Conservation (phyloP, 805 yeast species). For the Lipomyces sp. region DNA sequence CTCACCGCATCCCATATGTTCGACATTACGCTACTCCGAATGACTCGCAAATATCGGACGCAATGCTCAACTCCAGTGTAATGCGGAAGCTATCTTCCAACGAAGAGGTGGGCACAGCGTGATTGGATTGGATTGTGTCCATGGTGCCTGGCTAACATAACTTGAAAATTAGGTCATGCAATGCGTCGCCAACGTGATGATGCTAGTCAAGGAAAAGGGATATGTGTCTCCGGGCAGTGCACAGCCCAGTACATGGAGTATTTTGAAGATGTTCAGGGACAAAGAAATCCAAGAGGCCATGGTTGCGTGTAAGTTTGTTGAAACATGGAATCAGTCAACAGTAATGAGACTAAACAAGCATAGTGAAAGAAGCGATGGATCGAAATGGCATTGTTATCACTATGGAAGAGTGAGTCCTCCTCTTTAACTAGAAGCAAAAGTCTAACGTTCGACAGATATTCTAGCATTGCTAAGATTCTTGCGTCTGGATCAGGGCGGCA, state of each 20-base stretch:
- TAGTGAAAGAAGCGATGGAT: slow-evolving; percentile 27
- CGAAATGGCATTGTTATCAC: slow-evolving; percentile 23
- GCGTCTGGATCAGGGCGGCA: background rate
- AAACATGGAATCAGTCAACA: background rate
- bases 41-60: slow-evolving; percentile 25
- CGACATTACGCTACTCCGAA: slow-evolving; percentile 22
- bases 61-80: slow-evolving; percentile 25
- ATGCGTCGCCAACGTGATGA: slow-evolving; percentile 22
- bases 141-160: background rate
- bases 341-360: background rate
- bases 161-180: slow-evolving; percentile 23
- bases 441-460: background rate
- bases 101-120: slow-evolving; percentile 21
- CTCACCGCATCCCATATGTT: background rate
- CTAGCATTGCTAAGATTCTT: slow-evolving; percentile 1
- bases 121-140: background rate
- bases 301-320: slow-evolving; percentile 16
- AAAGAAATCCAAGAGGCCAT: slow-evolving; percentile 30
- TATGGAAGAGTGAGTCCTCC: slow-evolving; percentile 20
- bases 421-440: background rate
- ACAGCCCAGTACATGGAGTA: slow-evolving; percentile 18
- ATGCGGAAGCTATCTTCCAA: slow-evolving; percentile 27
- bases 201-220: slow-evolving; percentile 19
- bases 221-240: slow-evolving; percentile 1
- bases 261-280: slow-evolving; percentile 22